Base-by-base conservation (phyloP, 148 eudicot genomes). In the Hydrangea macrophylla region DNA sequence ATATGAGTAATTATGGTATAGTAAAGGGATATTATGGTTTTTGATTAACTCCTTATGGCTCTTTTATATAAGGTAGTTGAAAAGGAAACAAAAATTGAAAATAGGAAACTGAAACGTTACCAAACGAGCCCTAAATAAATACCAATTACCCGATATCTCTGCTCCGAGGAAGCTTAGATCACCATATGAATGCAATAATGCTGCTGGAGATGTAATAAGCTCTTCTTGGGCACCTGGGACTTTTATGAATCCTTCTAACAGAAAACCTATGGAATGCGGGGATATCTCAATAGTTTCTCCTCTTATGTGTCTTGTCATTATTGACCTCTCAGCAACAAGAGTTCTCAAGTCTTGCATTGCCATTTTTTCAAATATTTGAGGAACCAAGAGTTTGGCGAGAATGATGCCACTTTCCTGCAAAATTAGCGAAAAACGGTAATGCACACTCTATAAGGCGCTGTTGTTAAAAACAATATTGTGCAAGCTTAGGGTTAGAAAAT, bases 261-360 rank as follows among this genome's bases (percentile, higher is more conserved):
- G 53, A 58, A 94, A 75, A 39, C 91, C 95, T 71, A 94, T 82
- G 67, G 75, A 80, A 72, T 83, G 86, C 20, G 72, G 77, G 59
- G 86, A 83, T 66, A 94, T 62, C 80, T 94, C 98, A 62, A 94
- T 70, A 71, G 75, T 82, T 83, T 90, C 97, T 36, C 95, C 97
- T 53, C 90, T 86, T 58, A 86, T 30, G 73, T 83, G 84, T 55
- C 79, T 78, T 42, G 67, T 82, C 81, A 90, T 64, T 31, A 64
- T 78, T 75, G 98, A 90, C 78, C 89, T 86, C 68, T 94, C 96
- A 53, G 96, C 87, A 55, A 83, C 76, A 32, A 90, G 92, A 40
- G 75, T 72, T 76, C 98, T 85, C 75, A 94, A 55, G 57, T 94
- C 97, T 72, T 86, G 95, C 92, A 90, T 88, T 54, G 96, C 61